These are phyloP conservation scores for Globisporangium spiculum DNA, from an alignment of 352 stramenopile genomes.

Conservation along the genomic window DNA sequence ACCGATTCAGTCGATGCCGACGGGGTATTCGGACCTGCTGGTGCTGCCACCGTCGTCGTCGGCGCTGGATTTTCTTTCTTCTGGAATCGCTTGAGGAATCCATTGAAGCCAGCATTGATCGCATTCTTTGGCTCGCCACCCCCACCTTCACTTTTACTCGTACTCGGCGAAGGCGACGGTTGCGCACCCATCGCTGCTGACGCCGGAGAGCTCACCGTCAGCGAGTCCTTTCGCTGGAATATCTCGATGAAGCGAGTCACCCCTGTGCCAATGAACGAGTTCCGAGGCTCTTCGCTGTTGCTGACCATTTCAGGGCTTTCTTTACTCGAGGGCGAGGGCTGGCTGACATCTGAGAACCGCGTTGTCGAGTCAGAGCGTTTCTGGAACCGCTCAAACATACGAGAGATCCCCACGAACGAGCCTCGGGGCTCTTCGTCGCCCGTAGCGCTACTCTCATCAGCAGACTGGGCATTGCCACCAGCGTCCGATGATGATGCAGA, in stretches of 20 bases:
- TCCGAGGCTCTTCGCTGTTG: slow-evolving; percentile 15
- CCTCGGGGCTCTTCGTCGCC: not conserved
- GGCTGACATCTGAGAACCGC: slow-evolving; percentile 1
- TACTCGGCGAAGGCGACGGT: slow-evolving; percentile 1
- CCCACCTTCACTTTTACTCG: not conserved
- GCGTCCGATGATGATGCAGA: not conserved
- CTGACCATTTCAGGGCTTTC: slow-evolving; percentile 5
- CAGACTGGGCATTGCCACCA: not conserved
- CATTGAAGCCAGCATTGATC: slow-evolving; percentile 2
- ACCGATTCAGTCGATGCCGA: not conserved
- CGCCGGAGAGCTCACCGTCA: slow-evolving; percentile 1
- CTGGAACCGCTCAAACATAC: slow-evolving; percentile 11
- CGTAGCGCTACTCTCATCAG: not conserved
- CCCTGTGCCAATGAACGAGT: slow-evolving; percentile 11
- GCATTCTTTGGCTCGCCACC: not conserved
- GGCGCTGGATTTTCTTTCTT: slow-evolving; percentile 2
- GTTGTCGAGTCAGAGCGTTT: not conserved
- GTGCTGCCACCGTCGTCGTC: not conserved
- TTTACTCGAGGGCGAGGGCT: slow-evolving; percentile 4
- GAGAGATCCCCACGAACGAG: slow-evolving; percentile 6
- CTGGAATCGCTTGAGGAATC: slow-evolving; percentile 11
- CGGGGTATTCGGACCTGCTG: not conserved
- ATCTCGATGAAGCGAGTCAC: slow-evolving; percentile 13
- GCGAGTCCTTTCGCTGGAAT: slow-evolving; percentile 23
- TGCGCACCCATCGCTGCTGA: slow-evolving; percentile 2